Conservation (phyloP, 1,284 basidiomycete genomes). For the Naganishia sp. region DNA sequence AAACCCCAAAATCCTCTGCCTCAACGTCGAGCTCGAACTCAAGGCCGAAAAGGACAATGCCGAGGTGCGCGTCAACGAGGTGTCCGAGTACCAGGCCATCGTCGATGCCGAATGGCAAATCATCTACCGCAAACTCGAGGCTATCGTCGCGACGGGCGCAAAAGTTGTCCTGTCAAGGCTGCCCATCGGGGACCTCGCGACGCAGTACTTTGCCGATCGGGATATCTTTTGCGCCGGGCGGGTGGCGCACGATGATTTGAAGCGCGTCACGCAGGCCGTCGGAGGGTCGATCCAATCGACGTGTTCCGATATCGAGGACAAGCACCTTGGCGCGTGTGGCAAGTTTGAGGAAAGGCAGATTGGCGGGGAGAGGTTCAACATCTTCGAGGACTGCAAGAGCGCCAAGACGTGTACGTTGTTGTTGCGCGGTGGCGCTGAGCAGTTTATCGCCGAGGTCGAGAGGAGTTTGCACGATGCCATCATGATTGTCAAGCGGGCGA, state of each 20-base stretch:
- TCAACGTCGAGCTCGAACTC: constrained; percentile 98
- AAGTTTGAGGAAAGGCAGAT: constrained; percentile 93
- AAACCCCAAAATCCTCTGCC: constrained; percentile 84
- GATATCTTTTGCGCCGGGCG: constrained; percentile 99
- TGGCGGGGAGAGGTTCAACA: constrained; percentile 94
- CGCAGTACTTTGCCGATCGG: constrained; percentile 98
- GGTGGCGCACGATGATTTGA: constrained; percentile 85
- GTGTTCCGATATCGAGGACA: constrained; percentile 83
- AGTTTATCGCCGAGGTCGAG: constrained; percentile 99
- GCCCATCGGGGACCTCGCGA: constrained; percentile 97
- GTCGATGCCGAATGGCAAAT: constrained; percentile 99
- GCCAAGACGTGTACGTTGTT: constrained; percentile 98
- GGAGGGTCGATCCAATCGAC: constrained; percentile 95
- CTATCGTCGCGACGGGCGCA: constrained; percentile 93
- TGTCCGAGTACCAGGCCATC: constrained; percentile 97
- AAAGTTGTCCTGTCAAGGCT: constrained; percentile 98
- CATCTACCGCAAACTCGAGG: constrained; percentile 96
- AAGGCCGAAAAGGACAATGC: constrained; percentile 99
- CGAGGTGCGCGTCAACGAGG: constrained; percentile 93
- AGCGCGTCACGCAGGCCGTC: constrained; percentile 92
- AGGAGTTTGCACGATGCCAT: constrained; percentile 97
- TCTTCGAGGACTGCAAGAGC: constrained; percentile 89
- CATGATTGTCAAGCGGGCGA: constrained; percentile 98
- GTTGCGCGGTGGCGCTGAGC: constrained; percentile 94
- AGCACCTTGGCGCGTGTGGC: constrained; percentile 91